Conservation (phyloP, 345 rosid genomes). For the Acer campestre region DNA sequence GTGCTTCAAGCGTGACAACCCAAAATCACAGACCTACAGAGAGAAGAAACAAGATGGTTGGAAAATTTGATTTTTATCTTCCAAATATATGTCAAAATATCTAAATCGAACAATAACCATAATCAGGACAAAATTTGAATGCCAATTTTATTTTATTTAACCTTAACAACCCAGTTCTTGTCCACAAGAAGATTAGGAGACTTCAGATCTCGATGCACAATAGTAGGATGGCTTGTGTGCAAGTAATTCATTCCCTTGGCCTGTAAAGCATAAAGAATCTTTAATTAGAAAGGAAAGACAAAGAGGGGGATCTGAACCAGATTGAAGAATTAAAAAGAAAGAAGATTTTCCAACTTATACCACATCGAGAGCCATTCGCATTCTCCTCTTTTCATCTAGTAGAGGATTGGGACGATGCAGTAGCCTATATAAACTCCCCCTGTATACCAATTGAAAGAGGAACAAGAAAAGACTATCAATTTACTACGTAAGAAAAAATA, state of each 20-base stretch:
- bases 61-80: not conserved
- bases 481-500: not conserved
- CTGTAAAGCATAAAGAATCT: slow-evolving; percentile 41
- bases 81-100: slow-evolving; percentile 12
- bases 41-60: slow-evolving; percentile 19
- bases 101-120: not conserved
- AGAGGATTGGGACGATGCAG: slow-evolving; percentile 78
- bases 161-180: slow-evolving; percentile 97
- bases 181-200: slow-evolving; percentile 98
- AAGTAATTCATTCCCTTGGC: slow-evolving; percentile 97
- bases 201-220: slow-evolving; percentile 96
- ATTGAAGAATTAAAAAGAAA: not conserved
- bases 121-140: not conserved
- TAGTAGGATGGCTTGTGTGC: slow-evolving; percentile 91
- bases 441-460: slow-evolving; percentile 29
- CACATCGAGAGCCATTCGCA: slow-evolving; percentile 98
- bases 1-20: slow-evolving; percentile 90
- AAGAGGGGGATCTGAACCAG: not conserved
- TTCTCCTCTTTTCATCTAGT: slow-evolving; percentile 85
- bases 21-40: slow-evolving; percentile 87
- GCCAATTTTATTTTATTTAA: slow-evolving; percentile 20
- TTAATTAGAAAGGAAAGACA: slow-evolving; percentile 1
- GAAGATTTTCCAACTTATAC: slow-evolving; percentile 41
- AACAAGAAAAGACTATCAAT: slow-evolving; percentile 9
- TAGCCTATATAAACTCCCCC: slow-evolving; percentile 94